A percentile compares a stretch with the other conserved stretches of the same genome.
These are phyloP conservation scores for Nakazawaea peltata DNA, from an alignment of 805 yeast species.

Conservation along the genomic window DNA sequence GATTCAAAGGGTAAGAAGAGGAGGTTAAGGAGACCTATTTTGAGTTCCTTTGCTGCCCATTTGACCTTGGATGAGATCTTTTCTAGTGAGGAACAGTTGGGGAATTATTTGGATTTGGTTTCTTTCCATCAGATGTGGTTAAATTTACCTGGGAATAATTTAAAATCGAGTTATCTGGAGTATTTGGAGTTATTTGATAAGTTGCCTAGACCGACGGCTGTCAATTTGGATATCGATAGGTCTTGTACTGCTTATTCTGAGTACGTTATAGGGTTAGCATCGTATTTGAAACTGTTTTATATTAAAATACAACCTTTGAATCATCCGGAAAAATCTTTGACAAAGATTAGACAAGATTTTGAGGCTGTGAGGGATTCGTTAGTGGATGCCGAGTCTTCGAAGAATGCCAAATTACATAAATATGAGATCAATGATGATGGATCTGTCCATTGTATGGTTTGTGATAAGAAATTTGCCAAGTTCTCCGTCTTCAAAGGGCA, in stretches of 20 bases:
- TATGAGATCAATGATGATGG: constrained; percentile 16
- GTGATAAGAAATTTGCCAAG: constrained; percentile 58
- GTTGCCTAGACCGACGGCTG: constrained; percentile 19
- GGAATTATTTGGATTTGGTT: constrained; percentile 53
- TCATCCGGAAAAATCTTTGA: constrained; percentile 25
- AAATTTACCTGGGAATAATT: constrained; percentile 29
- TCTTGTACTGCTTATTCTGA: constrained; percentile 26
- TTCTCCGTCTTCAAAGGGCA: constrained; percentile 62
- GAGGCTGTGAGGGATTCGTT: no score
- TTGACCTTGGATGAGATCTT: constrained; percentile 43
- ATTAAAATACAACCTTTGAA: constrained; percentile 40
- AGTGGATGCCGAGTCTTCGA: not conserved
- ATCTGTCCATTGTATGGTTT: constrained; percentile 47
- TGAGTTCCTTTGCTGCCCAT: constrained; percentile 43
- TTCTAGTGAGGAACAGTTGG: constrained; percentile 53
- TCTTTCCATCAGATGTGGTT: constrained; percentile 46
- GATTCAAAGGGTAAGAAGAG: constrained; percentile 15
- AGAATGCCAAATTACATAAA: constrained; percentile 12
- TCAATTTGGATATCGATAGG: constrained; percentile 19
- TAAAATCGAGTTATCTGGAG: constrained; percentile 34
- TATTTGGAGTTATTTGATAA: constrained; percentile 40
- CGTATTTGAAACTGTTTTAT: constrained; percentile 44
- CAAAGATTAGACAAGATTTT: constrained; percentile 16
- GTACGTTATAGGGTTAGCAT: constrained; percentile 35
- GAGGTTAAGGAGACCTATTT: constrained; percentile 25